Percentiles rank a stretch among this genome's conserved stretches.
Evolutionary conservation across 352 stramenopile genomes (phyloP).

Genomic region (Albugo candida): DNA sequence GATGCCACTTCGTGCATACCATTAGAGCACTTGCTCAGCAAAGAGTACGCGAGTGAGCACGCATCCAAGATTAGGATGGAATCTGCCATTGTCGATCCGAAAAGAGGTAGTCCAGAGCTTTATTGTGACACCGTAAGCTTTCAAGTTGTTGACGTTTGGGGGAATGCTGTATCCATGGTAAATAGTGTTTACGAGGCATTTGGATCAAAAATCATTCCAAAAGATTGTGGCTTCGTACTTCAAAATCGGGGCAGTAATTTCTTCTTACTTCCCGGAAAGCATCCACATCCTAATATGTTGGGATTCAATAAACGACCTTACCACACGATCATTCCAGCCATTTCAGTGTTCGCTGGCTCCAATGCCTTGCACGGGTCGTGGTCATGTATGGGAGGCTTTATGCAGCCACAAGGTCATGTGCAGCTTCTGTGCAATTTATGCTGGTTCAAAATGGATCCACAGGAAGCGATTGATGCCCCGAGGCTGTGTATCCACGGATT

Average conservation of each 20-base stretch:
- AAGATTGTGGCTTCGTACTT: conserved; percentile 87
- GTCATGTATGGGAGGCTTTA: conserved; percentile 83
- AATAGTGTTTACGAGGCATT: conserved; percentile 98
- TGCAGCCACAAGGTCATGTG: conserved; percentile 94
- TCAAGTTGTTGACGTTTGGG: conserved; percentile 87
- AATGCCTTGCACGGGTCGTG: conserved; percentile 85
- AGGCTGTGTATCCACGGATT: conserved; percentile 87
- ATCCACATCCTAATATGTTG: conserved; percentile 76
- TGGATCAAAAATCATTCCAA: conserved; percentile 86
- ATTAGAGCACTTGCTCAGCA: conserved; percentile 51
- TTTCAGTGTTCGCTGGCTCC: conserved; percentile 77
- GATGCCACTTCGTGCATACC: conserved; percentile 10
- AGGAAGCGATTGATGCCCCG: conserved; percentile 83
- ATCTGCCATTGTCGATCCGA: conserved; percentile 27
- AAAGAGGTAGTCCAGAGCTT: conserved; percentile 34
- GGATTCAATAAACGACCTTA: conserved; percentile 87
- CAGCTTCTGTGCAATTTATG: conserved; percentile 87
- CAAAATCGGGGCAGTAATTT: conserved; percentile 96
- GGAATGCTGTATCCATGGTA: conserved; percentile 95
- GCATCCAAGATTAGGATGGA: conserved; percentile 18
- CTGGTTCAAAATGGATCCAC: conserved; percentile 52
- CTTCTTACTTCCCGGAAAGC: conserved; percentile 41
- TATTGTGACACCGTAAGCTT: conserved; percentile 88
- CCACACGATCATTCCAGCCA: conserved; percentile 96
- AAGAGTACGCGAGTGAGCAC: conserved; percentile 42